Conservation (phyloP, 2,329 filamentous ascomycete genomes). For the Cercospora sesami region DNA sequence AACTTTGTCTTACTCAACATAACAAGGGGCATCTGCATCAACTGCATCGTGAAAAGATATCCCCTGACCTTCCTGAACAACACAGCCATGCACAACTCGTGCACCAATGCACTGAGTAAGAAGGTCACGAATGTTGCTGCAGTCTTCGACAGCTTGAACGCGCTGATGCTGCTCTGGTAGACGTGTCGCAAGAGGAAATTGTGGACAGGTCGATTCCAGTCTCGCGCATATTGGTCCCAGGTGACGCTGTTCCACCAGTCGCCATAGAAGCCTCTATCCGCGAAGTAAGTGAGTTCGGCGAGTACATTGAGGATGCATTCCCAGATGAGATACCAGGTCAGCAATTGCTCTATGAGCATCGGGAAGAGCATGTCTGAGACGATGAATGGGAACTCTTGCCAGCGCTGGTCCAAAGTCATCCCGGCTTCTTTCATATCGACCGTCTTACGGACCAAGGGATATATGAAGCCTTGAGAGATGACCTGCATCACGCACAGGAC, state of each 20-base stretch:
- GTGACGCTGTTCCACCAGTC: slow-evolving; percentile 51
- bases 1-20: slow-evolving; percentile 65
- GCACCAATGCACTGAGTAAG: slow-evolving; percentile 67
- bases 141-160: slow-evolving; percentile 67
- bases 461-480: slow-evolving; percentile 73
- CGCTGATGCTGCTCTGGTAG: slow-evolving; percentile 74
- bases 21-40: slow-evolving; percentile 72
- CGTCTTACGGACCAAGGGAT: slow-evolving; percentile 69
- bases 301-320: slow-evolving; percentile 66
- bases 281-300: slow-evolving; percentile 74
- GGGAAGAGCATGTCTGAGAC: slow-evolving; percentile 75
- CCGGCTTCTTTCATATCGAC: slow-evolving; percentile 67
- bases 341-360: slow-evolving; percentile 74
- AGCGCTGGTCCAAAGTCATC: slow-evolving; percentile 60
- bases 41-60: slow-evolving; percentile 71
- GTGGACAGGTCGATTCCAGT: slow-evolving; percentile 81
- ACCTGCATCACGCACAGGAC: slow-evolving; percentile 77
- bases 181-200: slow-evolving; percentile 76
- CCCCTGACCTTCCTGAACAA: slow-evolving; percentile 76
- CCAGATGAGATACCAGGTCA: slow-evolving; percentile 82
- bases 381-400: slow-evolving; percentile 71
- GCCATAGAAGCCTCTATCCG: slow-evolving; percentile 52
- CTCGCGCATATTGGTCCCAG: slow-evolving; percentile 75
- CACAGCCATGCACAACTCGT: slow-evolving; percentile 78
- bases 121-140: slow-evolving; percentile 76